A percentile compares a stretch with the other conserved stretches of the same genome.
Conservation (phyloP, 306 rosid species). For the Geum urbanum region DNA sequence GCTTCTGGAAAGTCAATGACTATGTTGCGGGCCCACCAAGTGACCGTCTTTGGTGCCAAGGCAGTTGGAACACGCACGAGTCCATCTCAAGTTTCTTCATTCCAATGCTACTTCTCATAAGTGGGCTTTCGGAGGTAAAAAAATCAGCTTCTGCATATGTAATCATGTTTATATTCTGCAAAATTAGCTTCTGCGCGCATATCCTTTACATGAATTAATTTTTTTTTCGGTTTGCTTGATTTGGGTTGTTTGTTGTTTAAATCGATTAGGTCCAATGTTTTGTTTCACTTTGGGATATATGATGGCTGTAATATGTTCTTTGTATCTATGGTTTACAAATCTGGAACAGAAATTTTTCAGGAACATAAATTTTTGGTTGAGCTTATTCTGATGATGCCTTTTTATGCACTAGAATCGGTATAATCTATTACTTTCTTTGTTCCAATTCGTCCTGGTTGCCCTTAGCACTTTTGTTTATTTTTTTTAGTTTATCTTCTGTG, state of each 20-base stretch:
- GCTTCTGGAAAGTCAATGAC: slow-evolving; percentile 91
- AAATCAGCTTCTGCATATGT: too few relatives aligned
- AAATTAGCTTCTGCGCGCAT: too few relatives aligned
- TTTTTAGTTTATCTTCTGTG: not conserved
- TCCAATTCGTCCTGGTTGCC: not conserved
- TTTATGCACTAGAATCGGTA: slow-evolving; percentile 96
- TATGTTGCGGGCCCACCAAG: slow-evolving; percentile 38
- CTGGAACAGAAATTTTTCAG: too few relatives aligned
- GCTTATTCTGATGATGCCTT: slow-evolving; percentile 96
- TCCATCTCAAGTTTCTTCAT: slow-evolving; percentile 97
- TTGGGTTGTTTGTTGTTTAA: too few relatives aligned
- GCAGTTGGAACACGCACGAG: slow-evolving; percentile 81
- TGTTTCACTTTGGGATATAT: too few relatives aligned
- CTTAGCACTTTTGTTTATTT: slow-evolving; percentile 1
- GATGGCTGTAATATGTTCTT: too few relatives aligned
- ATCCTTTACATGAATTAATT: too few relatives aligned
- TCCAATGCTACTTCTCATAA: slow-evolving; percentile 96
- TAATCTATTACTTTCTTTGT: slow-evolving; percentile 19
- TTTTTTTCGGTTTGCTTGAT: too few relatives aligned
- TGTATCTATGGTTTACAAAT: too few relatives aligned
- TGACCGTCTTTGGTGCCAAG: slow-evolving; percentile 32
- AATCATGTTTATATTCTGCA: not conserved
- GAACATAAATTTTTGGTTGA: slow-evolving; percentile 99
- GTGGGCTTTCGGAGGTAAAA: slow-evolving; percentile 95
- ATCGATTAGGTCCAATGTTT: too few relatives aligned